phyloP scores from a whole-genome alignment of 2,329 filamentous ascomycete genomes.

The Colletotrichum somersetense region DNA sequence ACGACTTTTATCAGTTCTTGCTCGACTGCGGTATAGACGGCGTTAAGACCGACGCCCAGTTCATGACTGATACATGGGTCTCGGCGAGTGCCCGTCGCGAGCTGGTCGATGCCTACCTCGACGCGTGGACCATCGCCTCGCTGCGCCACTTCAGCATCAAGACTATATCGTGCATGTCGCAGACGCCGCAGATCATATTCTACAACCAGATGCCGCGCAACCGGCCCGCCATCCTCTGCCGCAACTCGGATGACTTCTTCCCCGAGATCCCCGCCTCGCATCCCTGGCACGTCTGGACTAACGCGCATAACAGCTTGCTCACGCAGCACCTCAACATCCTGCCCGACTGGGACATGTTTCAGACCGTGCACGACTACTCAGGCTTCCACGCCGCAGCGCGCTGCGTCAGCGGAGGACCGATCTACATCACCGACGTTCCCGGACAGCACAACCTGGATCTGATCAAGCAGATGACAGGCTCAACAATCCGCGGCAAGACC shows the following conservation, averaged over 20 bases:
- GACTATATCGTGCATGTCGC: conserved; percentile 95
- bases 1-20: conserved; percentile 92
- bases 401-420: conserved; percentile 89
- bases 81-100: conserved; percentile 77
- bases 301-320: conserved; percentile 88
- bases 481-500: conserved; percentile 77
- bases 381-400: conserved; percentile 91
- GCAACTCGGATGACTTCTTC: conserved; percentile 95
- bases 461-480: conserved; percentile 84
- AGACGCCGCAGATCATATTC: conserved; percentile 87
- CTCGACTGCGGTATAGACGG: conserved; percentile 80
- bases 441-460: conserved; percentile 82
- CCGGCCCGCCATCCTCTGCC: conserved; percentile 78
- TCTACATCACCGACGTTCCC: conserved; percentile 93
- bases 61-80: conserved; percentile 82
- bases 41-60: conserved; percentile 95
- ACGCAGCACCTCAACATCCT: conserved; percentile 88
- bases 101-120: conserved; percentile 82
- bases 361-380: conserved; percentile 75
- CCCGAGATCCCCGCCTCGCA: conserved; percentile 85
- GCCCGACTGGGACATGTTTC: conserved; percentile 85
- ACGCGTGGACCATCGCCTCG: conserved; percentile 85
- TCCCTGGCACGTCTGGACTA: conserved; percentile 95
- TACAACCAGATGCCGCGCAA: conserved; percentile 84
- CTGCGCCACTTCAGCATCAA: conserved; percentile 82